Evolutionary conservation across 2,329 filamentous ascomycete genomes (phyloP), one percentile per base, ranked within the genome.

Genomic region (Thielaviopsis populi): DNA sequence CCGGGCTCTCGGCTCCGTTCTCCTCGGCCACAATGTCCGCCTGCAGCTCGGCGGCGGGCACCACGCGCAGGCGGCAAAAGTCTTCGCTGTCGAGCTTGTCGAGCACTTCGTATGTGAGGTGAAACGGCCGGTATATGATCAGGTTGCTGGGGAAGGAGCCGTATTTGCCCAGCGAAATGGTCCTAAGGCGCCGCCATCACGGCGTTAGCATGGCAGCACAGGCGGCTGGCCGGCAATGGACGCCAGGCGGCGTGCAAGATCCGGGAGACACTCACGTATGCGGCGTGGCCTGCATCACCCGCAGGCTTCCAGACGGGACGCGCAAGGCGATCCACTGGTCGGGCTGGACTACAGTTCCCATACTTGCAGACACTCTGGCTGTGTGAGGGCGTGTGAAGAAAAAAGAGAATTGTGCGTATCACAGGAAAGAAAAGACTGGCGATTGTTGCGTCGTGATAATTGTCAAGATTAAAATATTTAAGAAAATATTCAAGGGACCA

Each of bases 101-200:
- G 67, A 87, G 81, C 1, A 97, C 80, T 73, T 97, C 92, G 75
- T 90, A 99, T 0, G 91, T 97, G 66, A 95, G 78, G 76, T 96
- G 84, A 72, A 89, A 96, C 0, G 94, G 94, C 7, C 94, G 86
- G n/a, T 90, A 87, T 67, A 99, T 83, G 56, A 99, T 83, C 40
- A 94, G 82, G 72, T 97, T 96, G 62, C 89, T 85, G 17, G 89
- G 87, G 72, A 99, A 96, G 1, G 84, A 84, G 68, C 94, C 94
- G 73, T 94, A 95, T 82, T 96, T 97, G 64, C 91, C 91, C 41
- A 97, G 79, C 1, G 89, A 90, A 68, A 97, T 87, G 54, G 84
- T 89, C 48, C 91, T 96, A 69, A 46, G 17, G 19, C 4, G 53
- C 13, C 13, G 40, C 63, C 62, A 24, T 13, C 37, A 27, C 53